Evolutionary conservation across 1,139 yeast genomes (phyloP).

Genomic region (Geotrichum histeridarum): DNA sequence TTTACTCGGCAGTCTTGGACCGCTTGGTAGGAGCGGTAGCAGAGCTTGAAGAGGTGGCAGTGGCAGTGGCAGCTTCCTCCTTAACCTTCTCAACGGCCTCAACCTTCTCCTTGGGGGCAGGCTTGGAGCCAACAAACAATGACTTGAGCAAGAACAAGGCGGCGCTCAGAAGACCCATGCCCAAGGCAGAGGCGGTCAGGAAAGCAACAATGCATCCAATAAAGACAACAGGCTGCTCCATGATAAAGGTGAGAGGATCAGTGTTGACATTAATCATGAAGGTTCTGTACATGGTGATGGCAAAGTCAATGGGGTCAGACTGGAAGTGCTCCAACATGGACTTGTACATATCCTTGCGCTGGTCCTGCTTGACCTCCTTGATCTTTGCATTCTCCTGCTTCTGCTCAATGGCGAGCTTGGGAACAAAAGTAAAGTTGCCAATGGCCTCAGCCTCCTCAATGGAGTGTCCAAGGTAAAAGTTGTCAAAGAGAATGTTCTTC

Average conservation of each 20-base stretch:
- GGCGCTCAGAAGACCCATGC: constrained; percentile 31
- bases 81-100: constrained; percentile 8
- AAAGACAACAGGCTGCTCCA: constrained; percentile 37
- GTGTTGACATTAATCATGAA: constrained; percentile 34
- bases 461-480: constrained; percentile 80
- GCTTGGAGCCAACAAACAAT: constrained; percentile 4
- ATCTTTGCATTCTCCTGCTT: constrained; percentile 37
- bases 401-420: constrained; percentile 57
- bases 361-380: constrained; percentile 30
- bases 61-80: background rate
- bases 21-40: constrained; percentile 15
- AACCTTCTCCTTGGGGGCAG: constrained; percentile 9
- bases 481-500: constrained; percentile 66
- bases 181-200: constrained; percentile 26
- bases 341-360: constrained; percentile 25
- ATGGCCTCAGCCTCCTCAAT: constrained; percentile 76
- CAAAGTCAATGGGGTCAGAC: constrained; percentile 37
- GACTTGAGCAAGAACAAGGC: constrained; percentile 22
- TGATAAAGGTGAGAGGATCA: constrained; percentile 35
- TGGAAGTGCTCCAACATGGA: constrained; percentile 31
- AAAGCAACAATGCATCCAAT: constrained; percentile 28
- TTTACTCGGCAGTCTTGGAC: constrained; percentile 17
- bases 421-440: constrained; percentile 69
- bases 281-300: constrained; percentile 30
- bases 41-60: constrained; percentile 6